A percentile compares a stretch with the other conserved stretches of the same genome.
phyloP scores from a whole-genome alignment of 1,284 basidiomycete species.

The Tilletiopsis washingtonensis region DNA sequence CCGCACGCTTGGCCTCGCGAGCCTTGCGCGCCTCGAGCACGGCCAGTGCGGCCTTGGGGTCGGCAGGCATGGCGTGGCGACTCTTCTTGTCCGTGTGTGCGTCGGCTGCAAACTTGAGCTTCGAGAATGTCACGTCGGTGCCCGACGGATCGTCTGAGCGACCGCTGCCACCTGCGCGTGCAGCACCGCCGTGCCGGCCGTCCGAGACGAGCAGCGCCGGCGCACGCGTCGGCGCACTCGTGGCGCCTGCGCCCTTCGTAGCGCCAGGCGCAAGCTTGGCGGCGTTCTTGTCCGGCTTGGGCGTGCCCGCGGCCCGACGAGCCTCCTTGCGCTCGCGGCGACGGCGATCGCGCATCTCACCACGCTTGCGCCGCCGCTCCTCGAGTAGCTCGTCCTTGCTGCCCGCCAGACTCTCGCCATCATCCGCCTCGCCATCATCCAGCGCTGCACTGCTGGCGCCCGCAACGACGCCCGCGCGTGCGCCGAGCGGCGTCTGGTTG shows the following conservation, averaged over 20 bases:
- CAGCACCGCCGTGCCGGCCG: no score
- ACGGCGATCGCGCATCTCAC: conserved; percentile 39
- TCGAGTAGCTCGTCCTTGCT: conserved; percentile 40
- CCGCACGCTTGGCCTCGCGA: conserved; percentile 21
- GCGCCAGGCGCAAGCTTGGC: conserved; percentile 7
- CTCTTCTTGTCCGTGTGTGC: conserved; percentile 22
- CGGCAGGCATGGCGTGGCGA: conserved; percentile 33
- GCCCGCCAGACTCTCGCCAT: neutral
- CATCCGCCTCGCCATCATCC: conserved; percentile 18
- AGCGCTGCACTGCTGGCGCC: conserved; percentile 8
- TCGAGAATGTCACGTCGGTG: conserved; percentile 24
- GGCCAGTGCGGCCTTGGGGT: conserved; percentile 42
- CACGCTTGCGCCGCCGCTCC: conserved; percentile 35
- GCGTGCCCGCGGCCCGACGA: conserved; percentile 10
- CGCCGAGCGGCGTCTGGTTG: neutral
- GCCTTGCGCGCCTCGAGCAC: conserved; percentile 37
- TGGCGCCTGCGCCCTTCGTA: conserved; percentile 10
- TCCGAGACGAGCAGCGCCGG: conserved; percentile 28
- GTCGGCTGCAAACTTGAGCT: conserved; percentile 19
- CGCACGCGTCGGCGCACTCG: conserved; percentile 17
- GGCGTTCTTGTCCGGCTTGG: conserved; percentile 13
- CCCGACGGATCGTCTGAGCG: no score
- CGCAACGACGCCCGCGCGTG: neutral
- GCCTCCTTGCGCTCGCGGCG: conserved; percentile 35
- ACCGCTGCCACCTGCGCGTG: no score